Base-by-base conservation (phyloP, 768 basidiomycete species). In the Tylopilus intermedius region DNA sequence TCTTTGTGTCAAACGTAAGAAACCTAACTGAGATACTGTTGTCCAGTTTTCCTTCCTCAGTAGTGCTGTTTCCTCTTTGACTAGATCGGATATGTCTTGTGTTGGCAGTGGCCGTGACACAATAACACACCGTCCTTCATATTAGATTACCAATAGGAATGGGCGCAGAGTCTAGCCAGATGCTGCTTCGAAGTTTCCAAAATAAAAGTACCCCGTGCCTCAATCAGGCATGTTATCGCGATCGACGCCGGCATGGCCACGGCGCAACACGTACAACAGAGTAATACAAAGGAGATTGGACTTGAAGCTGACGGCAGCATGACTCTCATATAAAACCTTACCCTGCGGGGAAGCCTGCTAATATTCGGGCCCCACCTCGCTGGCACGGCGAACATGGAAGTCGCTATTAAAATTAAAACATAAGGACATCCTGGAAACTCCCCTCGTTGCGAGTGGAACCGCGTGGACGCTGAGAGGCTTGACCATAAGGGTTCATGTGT, bases 261-360 rank as follows among this genome's bases (percentile, higher is more conserved):
- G 51, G 50, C 57, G 49, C 30, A 54, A 63, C 50, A 58, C 53
- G 55, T 57, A 59, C 55, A 51, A 53, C 30, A 30, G 7, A 30
- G 30, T 30, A 79, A 75, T 69, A 77, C 8, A 78, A 43, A 79
- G 79, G 47, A 79, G 84, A 24, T 81, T 81, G 63, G 64, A 29
- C 77, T 79, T 82, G 84, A 64, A 81, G 79, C 64, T 63, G 71
- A 26, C 73, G 77, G 40, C 47, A 49, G 39, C 40, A 33, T 18
- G 39, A 18, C 46, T 30, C 32, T 56, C 51, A 15, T 54, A 46
- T 40, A 46, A 56, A 54, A 50, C 52, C 18, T 37, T 46, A 46
- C 45, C 45, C 46, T 58, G 55, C 39, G 61, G 66, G 57, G 64
- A 58, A 62, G 54, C 35, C 33, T 37, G 44, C 9, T 35, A 15